These are phyloP conservation scores for Ganoderma lingzhi DNA, from an alignment of 1,284 basidiomycete species.

Conservation along the genomic window DNA sequence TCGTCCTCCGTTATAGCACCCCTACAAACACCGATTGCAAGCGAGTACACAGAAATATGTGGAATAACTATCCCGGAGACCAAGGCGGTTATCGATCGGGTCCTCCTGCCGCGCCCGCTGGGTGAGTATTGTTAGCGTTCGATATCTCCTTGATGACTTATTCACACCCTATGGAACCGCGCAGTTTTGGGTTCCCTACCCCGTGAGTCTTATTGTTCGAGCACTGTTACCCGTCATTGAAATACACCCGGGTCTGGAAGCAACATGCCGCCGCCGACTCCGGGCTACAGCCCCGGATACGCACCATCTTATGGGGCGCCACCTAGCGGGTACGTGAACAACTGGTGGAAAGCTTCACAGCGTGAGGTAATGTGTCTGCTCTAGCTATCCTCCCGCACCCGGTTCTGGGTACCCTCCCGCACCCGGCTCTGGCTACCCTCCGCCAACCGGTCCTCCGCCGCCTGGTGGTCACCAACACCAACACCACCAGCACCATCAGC, in stretches of 20 bases:
- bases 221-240: neutral
- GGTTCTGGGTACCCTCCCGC: slow-evolving; percentile 31
- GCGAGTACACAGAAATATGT: slow-evolving; percentile 14
- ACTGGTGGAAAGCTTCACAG: neutral
- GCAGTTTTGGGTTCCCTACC: slow-evolving; percentile 22
- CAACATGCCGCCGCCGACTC: slow-evolving; percentile 22
- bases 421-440: slow-evolving; percentile 26
- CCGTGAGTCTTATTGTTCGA: slow-evolving; percentile 12
- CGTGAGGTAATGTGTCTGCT: neutral
- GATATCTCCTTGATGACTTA: neutral
- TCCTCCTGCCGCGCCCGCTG: slow-evolving; percentile 40
- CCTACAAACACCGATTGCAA: neutral
- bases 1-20: neutral
- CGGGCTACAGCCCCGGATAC: slow-evolving; percentile 37
- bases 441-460: slow-evolving; percentile 30
- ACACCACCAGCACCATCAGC: slow-evolving; percentile 23
- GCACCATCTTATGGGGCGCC: slow-evolving; percentile 38
- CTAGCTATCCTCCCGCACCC: slow-evolving; percentile 27
- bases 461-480: slow-evolving; percentile 4
- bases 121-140: slow-evolving; percentile 7
- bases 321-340: slow-evolving; percentile 30
- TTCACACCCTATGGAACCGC: neutral
- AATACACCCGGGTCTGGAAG: slow-evolving; percentile 4
- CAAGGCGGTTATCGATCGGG: slow-evolving; percentile 44
- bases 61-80: slow-evolving; percentile 30